phyloP scores from a whole-genome alignment of 2,329 filamentous ascomycete genomes.

The Lachnellula subtilissima region DNA sequence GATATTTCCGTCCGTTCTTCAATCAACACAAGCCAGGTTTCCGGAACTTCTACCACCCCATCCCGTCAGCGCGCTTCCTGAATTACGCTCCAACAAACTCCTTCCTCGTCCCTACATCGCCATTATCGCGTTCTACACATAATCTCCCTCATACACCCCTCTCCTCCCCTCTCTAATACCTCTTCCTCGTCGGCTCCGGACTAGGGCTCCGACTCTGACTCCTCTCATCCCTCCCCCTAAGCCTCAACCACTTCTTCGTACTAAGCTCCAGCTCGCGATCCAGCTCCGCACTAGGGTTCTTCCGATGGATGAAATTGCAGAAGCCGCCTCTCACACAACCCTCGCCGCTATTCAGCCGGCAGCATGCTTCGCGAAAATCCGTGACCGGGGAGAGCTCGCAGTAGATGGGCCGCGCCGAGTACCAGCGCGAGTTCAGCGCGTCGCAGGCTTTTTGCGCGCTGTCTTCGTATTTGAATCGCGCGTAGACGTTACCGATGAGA shows the following conservation, averaged over 20 bases:
- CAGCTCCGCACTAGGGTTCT: constrained; percentile 85
- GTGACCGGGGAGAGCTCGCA: constrained; percentile 96
- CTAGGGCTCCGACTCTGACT: constrained; percentile 79
- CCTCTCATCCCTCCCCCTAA: constrained; percentile 76
- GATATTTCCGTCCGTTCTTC: constrained; percentile 4
- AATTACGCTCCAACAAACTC: no score
- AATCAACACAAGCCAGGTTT: not conserved
- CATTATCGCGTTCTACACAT: no score
- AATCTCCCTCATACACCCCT: not conserved
- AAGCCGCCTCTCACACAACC: constrained; percentile 94
- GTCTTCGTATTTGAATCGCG: constrained; percentile 99
- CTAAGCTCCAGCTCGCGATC: constrained; percentile 80
- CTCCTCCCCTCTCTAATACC: constrained; percentile 43
- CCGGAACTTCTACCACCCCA: not conserved
- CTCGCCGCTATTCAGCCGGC: constrained; percentile 87
- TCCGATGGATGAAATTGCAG: constrained; percentile 99
- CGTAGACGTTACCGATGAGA: constrained; percentile 98
- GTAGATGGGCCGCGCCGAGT: constrained; percentile 94
- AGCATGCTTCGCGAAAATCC: constrained; percentile 97
- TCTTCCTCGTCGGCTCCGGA: constrained; percentile 73
- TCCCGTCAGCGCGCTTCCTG: no score
- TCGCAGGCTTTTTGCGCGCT: constrained; percentile 90
- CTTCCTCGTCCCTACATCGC: no score
- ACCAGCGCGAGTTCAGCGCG: constrained; percentile 91
- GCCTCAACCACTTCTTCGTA: constrained; percentile 95